phyloP scores from a whole-genome alignment of 148 eudicot genomes.

The Polygonum aviculare region DNA sequence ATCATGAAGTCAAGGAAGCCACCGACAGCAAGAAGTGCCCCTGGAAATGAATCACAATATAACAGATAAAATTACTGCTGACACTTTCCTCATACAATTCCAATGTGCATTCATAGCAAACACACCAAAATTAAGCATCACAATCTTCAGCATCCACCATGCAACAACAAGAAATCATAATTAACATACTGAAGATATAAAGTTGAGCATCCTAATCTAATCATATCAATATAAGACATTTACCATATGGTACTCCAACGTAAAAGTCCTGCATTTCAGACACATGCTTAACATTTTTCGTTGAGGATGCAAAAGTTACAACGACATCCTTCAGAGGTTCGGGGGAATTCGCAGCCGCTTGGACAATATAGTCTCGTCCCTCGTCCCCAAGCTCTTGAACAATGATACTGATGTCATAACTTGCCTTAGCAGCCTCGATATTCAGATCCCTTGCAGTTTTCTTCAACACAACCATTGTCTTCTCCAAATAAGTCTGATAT shows the following conservation, averaged over 20 bases:
- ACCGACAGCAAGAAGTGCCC: slow-evolving; percentile 61
- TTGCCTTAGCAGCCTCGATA: slow-evolving; percentile 83
- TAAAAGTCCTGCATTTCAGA: slow-evolving; percentile 70
- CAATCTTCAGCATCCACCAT: not conserved
- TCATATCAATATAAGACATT: not conserved
- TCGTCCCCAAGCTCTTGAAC: slow-evolving; percentile 60
- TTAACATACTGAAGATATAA: not conserved
- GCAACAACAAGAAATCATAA: not conserved
- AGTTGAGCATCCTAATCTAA: not conserved
- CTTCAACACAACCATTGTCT: slow-evolving; percentile 48
- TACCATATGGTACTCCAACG: slow-evolving; percentile 91
- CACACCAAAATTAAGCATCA: not conserved
- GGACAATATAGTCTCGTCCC: slow-evolving; percentile 50
- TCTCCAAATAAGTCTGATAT: slow-evolving; percentile 55
- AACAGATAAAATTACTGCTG: not conserved
- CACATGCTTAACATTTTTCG: slow-evolving; percentile 45
- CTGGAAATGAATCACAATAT: slow-evolving; percentile 25
- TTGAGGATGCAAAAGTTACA: slow-evolving; percentile 62
- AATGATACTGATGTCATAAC: slow-evolving; percentile 45
- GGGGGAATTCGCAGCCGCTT: slow-evolving; percentile 69
- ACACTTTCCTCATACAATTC: not conserved
- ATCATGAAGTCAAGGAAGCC: slow-evolving; percentile 86
- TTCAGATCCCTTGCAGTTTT: slow-evolving; percentile 63
- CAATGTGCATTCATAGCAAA: not conserved
- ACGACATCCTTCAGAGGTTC: slow-evolving; percentile 87